Evolutionary conservation across 352 stramenopile species (phyloP), one percentile per base, ranked within the genome.

Genomic region (Blastocystis hominis): DNA sequence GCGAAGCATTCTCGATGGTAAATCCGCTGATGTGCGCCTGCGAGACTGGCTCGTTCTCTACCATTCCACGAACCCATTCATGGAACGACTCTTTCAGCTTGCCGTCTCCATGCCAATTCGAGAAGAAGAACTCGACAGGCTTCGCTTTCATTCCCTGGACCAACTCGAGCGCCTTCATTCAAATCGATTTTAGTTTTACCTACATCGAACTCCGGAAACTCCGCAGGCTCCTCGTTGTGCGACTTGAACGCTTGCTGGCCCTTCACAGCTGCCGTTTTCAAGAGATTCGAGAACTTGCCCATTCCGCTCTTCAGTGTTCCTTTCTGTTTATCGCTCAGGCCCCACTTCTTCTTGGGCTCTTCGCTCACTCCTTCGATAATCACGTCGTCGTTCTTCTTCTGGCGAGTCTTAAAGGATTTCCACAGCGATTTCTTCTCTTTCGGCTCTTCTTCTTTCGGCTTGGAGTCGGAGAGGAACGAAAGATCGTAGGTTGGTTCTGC

Each of bases 101-200:
- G 3, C 44, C 53, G 7, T 20, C 7, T 13, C 36, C 34, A 20
- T 68, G 50, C 72, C 72, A 84, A 36, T 64, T 44, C 24, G 53
- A 34, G 72, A 84, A 84, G 72, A 84, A 84, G 72, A 50, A 84
- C 50, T 84, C 54, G 20, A 84, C 72, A 10, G 50, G n/a, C 56
- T 84, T 84, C 38, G 44, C 38, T n/a, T 64, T 17, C 47, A 84
- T 68, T 2, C 72, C 72, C n/a, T 66, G 50, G 2, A 15, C 24
- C 30, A 84, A 30, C n/a, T 84, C 72, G 30, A 20, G 7, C 38
- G 44, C 40, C 62, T 72, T 3, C 62, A 40, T 20, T 30, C 10
- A 46, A 1, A 72, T 44, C 62, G 13, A 34, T 1, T 34, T 20
- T 24, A 20, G 1, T 13, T 7, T 20, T n/a, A 30, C 47, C 40